Percentiles rank a stretch among this genome's conserved stretches.
Evolutionary conservation across 495 filamentous ascomycete genomes (phyloP).

Genomic region (Penicillium soppii): DNA sequence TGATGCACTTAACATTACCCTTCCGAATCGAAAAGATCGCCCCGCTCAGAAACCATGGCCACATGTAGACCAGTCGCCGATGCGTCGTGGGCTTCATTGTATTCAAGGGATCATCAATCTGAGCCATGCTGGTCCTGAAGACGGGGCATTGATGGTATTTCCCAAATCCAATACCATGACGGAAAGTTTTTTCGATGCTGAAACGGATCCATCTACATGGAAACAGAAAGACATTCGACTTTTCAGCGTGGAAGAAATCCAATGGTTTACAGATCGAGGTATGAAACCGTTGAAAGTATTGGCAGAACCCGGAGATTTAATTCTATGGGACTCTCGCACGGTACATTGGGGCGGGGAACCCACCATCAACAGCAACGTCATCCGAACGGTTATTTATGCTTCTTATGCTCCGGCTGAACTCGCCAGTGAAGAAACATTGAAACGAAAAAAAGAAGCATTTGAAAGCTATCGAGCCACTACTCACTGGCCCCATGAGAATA

Average conservation of each 20-base stretch:
- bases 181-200: slow-evolving; percentile 37
- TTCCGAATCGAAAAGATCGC: slow-evolving; percentile 11
- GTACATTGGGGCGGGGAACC: slow-evolving; percentile 36
- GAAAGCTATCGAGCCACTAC: slow-evolving; percentile 36
- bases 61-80: slow-evolving; percentile 25
- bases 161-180: slow-evolving; percentile 28
- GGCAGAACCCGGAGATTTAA: slow-evolving; percentile 41
- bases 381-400: slow-evolving; percentile 38
- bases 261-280: slow-evolving; percentile 33
- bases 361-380: slow-evolving; percentile 19
- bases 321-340: slow-evolving; percentile 44
- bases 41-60: slow-evolving; percentile 19
- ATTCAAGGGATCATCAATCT: slow-evolving; percentile 46
- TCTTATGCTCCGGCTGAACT: slow-evolving; percentile 37
- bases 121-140: slow-evolving; percentile 28
- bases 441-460: slow-evolving; percentile 36
- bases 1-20: slow-evolving; percentile 1
- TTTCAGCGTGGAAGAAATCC: slow-evolving; percentile 31
- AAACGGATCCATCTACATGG: slow-evolving; percentile 26
- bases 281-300: slow-evolving; percentile 34
- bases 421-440: slow-evolving; percentile 27
- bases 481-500: slow-evolving; percentile 43
- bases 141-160: slow-evolving; percentile 22
- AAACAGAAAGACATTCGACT: slow-evolving; percentile 27
- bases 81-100: slow-evolving; percentile 34